Evolutionary conservation across 2,329 filamentous ascomycete species (phyloP).

Genomic region (Diaporthe batatas): DNA sequence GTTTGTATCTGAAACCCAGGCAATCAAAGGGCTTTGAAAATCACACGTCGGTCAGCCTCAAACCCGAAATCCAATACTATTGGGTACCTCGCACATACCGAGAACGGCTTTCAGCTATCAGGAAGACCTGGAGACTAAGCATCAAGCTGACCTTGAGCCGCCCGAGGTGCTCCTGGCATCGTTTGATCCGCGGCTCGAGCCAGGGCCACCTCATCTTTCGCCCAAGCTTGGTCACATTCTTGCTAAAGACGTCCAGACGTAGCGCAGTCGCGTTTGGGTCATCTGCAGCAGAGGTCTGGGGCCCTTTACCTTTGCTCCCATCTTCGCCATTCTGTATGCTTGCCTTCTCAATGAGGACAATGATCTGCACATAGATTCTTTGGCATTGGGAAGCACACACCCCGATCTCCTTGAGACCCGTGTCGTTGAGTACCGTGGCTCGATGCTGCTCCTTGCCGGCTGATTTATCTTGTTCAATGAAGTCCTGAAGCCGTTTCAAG

Average conservation of each 20-base stretch:
- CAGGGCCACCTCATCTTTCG: constrained; percentile 16
- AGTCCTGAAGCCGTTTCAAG: neutral
- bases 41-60: neutral
- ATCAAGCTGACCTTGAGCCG: neutral
- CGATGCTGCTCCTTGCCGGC: neutral
- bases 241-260: neutral
- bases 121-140: neutral
- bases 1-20: neutral
- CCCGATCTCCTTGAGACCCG: neutral
- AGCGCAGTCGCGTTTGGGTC: neutral
- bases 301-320: neutral
- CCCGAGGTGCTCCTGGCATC: neutral
- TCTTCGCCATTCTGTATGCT: neutral
- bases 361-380: constrained; percentile 13
- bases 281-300: neutral
- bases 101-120: neutral
- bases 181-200: constrained; percentile 9
- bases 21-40: neutral
- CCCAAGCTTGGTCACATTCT: neutral
- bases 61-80: too few relatives aligned
- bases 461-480: neutral
- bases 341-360: constrained; percentile 3
- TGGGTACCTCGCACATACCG: neutral
- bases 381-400: neutral
- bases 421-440: neutral